Evolutionary conservation across 1,284 basidiomycete genomes (phyloP), one percentile per base, ranked within the genome.

Genomic region (Microbotryum intermedium): DNA sequence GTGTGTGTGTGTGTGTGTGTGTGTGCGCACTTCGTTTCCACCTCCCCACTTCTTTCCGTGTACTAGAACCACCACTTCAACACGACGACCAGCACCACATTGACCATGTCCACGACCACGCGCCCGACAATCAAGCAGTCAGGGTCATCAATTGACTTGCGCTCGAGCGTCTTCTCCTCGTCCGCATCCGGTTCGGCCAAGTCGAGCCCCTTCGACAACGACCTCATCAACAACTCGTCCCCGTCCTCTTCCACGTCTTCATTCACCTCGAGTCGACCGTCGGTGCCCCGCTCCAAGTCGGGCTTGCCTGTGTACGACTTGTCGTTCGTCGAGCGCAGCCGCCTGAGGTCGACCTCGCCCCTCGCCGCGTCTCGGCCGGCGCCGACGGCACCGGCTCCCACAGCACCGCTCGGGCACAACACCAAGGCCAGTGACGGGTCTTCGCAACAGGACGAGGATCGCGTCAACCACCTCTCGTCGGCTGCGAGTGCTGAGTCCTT

Each of bases 71-170:
- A 39, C 42, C 20, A 42, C 25, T 23, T 25, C 42, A 7, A 28
- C 18, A 28, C 30, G 16, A 28, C 16, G 16, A 13, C 23, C 57
- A 65, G 66, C 61, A 67, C 59, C 34, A 13, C 34, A 16, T 65
- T 53, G 13, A 48, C 58, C 25, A 28, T 59, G 39, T n/a, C 49
- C n/a, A 53, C 39, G 6, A 49, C 60, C 11, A 53, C 65, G 3
- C 65, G 59, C 18, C 55, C 65, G 1, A 21, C 44, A 2, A 45
- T 60, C 49, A 47, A 50, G 7, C 28, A 55, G 25, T 44, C 55
- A 8, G 57, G 53, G 10, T 60, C 66, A 21, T 59, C 64, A 1
- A 43, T 50, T 45, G 64, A 63, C 42, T 50, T 66, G 28, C 66
- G 64, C 47, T 57, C 64, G 60, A 46, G 48, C 46, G 53, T 58